Percentiles rank a stretch among this genome's conserved stretches.
phyloP scores from a whole-genome alignment of 495 filamentous ascomycete species.

The Penicillium atrosanguineum region DNA sequence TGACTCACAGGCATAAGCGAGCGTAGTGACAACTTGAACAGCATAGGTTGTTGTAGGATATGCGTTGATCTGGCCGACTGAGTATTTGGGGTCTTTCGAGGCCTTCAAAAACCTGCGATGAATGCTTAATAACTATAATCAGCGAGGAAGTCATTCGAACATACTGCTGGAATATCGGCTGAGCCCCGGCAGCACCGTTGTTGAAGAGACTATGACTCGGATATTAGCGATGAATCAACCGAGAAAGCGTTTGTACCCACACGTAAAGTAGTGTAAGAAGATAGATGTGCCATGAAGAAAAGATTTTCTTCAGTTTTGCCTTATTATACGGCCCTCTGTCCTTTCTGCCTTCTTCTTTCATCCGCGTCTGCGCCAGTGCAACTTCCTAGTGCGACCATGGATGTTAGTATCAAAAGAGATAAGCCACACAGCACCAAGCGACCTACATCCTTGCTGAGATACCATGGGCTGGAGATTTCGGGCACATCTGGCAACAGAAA shows the following conservation, averaged over 20 bases:
- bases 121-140: background rate
- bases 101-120: constrained; percentile 34
- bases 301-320: constrained; percentile 50
- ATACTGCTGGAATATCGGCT: constrained; percentile 41
- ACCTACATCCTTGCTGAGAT: constrained; percentile 37
- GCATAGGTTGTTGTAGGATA: constrained; percentile 47
- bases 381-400: constrained; percentile 35
- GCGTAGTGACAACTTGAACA: constrained; percentile 46
- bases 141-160: background rate
- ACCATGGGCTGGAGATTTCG: constrained; percentile 56
- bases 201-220: constrained; percentile 32
- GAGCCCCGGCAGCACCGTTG: constrained; percentile 31
- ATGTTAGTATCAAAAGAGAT: background rate
- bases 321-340: constrained; percentile 45
- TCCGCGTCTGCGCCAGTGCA: constrained; percentile 41
- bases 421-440: background rate
- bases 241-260: constrained; percentile 8
- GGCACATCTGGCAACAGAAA: constrained; percentile 61
- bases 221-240: background rate
- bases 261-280: constrained; percentile 44
- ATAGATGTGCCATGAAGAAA: constrained; percentile 53
- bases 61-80: constrained; percentile 41
- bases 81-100: constrained; percentile 36
- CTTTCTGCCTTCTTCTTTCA: constrained; percentile 47
- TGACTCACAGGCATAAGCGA: constrained; percentile 43